Percentiles rank a stretch among this genome's conserved stretches.
These are phyloP conservation scores for Endothia cerciana DNA, from an alignment of 2,329 filamentous ascomycete genomes.

Conservation along the genomic window DNA sequence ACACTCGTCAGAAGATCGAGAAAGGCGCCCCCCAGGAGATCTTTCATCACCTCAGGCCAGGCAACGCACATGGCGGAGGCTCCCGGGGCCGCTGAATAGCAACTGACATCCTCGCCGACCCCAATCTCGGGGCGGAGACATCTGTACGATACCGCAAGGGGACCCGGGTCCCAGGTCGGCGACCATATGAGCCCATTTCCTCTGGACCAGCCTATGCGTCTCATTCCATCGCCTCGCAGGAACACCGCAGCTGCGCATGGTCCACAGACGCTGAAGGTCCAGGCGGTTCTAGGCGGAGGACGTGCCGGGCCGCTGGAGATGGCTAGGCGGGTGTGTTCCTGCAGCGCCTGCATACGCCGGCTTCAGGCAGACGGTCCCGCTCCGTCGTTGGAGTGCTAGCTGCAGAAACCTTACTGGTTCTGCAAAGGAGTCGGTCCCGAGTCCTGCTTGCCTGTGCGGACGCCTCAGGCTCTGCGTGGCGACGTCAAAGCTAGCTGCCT, in stretches of 20 bases:
- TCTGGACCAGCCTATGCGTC: neutral
- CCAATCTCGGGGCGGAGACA: slow-evolving; percentile 5
- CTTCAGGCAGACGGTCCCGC: neutral
- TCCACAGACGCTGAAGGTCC: neutral
- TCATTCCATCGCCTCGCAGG: neutral
- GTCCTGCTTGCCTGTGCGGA: too few species aligned
- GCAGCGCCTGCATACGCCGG: neutral
- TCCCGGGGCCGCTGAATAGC: neutral
- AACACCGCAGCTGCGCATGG: neutral
- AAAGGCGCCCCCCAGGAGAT: neutral
- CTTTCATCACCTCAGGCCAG: neutral
- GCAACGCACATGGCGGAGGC: neutral
- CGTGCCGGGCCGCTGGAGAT: neutral
- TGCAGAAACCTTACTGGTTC: neutral
- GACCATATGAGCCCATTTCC: neutral
- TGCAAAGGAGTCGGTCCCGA: neutral
- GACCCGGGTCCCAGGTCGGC: neutral
- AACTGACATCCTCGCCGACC: neutral
- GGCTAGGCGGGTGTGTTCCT: neutral
- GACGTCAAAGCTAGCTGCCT: neutral
- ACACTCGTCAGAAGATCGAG: neutral
- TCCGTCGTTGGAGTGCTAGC: neutral
- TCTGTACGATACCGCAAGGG: too few species aligned
- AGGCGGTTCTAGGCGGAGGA: neutral
- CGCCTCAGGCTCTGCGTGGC: neutral